phyloP scores from a whole-genome alignment of 805 yeast genomes.

The Zygoascus biomembranicola region DNA sequence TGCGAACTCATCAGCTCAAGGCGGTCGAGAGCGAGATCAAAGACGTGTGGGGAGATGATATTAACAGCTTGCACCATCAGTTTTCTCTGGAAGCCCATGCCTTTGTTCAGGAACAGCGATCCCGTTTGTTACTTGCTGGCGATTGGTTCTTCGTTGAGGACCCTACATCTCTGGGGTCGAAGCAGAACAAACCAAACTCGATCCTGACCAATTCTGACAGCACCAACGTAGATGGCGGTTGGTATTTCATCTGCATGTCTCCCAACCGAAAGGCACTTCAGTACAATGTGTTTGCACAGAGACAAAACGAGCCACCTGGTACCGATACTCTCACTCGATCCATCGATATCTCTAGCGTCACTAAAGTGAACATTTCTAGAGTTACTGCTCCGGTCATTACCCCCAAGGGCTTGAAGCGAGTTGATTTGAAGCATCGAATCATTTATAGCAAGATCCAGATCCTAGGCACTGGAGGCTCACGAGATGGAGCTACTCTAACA shows the following conservation, averaged over 20 bases:
- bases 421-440: constrained; percentile 50
- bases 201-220: neutral
- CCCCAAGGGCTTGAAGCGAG: constrained; percentile 34
- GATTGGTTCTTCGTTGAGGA: constrained; percentile 69
- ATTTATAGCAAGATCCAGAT: constrained; percentile 50
- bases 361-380: constrained; percentile 40
- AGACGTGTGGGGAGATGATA: constrained; percentile 38
- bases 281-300: constrained; percentile 49
- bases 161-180: constrained; percentile 28
- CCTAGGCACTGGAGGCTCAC: constrained; percentile 29
- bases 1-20: constrained; percentile 48
- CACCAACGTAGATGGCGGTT: constrained; percentile 15
- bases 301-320: constrained; percentile 41
- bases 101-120: constrained; percentile 69
- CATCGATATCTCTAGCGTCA: constrained; percentile 26
- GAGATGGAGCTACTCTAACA: constrained; percentile 37
- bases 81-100: constrained; percentile 52
- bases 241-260: constrained; percentile 50
- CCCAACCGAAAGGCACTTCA: constrained; percentile 56
- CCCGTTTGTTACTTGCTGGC: constrained; percentile 63
- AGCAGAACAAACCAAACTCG: neutral
- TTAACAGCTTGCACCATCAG: constrained; percentile 41
- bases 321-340: constrained; percentile 32
- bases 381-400: constrained; percentile 24
- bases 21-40: constrained; percentile 26